Conservation (phyloP, 1,284 basidiomycete species). For the Meripilus lineatus region DNA sequence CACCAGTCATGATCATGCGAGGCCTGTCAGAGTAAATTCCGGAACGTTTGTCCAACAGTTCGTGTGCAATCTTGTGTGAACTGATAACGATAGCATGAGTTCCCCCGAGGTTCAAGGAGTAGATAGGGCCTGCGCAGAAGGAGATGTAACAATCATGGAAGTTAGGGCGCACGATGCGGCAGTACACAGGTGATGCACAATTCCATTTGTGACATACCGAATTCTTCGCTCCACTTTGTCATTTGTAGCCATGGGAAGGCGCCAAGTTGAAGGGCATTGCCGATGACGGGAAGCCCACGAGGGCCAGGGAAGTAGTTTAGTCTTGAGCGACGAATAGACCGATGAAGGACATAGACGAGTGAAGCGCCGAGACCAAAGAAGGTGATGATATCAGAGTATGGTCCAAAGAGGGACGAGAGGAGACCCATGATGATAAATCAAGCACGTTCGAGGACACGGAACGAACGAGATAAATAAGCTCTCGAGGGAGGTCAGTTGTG, state of each 20-base stretch:
- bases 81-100: slow-evolving; percentile 4
- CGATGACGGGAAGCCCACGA: slow-evolving; percentile 5
- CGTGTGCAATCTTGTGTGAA: slow-evolving; percentile 8
- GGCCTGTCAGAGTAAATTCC: slow-evolving; percentile 14
- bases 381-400: no score
- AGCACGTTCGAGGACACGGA: no score
- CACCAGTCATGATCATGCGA: slow-evolving; percentile 9
- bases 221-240: slow-evolving; percentile 5
- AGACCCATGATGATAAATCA: no score
- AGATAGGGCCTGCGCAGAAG: slow-evolving; percentile 2
- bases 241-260: slow-evolving; percentile 8
- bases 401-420: no score
- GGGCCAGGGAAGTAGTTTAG: slow-evolving; percentile 4
- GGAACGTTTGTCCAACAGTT: slow-evolving; percentile 16
- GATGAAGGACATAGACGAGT: no score
- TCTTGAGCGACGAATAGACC: no score
- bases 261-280: slow-evolving; percentile 5
- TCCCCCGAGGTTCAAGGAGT: slow-evolving; percentile 7
- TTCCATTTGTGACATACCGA: slow-evolving; percentile 1
- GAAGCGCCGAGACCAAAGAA: no score
- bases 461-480: no score
- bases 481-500: no score
- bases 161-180: background rate
- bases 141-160: background rate
- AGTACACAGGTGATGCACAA: background rate